A percentile compares a stretch with the other conserved stretches of the same genome.
Conservation (phyloP, 768 basidiomycete genomes). For the Auricularia cornea region DNA sequence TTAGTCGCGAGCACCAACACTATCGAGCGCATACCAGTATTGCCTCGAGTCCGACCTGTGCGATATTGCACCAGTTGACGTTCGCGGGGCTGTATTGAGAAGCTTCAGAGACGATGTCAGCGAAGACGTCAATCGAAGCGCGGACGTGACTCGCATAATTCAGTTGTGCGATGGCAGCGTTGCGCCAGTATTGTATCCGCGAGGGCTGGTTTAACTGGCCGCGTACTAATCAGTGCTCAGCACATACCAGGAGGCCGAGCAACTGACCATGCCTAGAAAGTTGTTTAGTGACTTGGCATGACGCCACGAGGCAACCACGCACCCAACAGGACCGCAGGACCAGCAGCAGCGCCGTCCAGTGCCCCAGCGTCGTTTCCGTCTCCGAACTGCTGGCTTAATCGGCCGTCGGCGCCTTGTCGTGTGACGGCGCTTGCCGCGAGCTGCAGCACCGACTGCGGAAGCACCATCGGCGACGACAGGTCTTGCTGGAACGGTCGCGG, state of each 20-base stretch:
- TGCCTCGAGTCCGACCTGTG: slow-evolving; percentile 28
- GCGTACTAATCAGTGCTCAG: neutral
- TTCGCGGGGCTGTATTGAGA: slow-evolving; percentile 21
- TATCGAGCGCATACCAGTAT: slow-evolving; percentile 18
- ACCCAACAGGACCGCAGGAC: slow-evolving; percentile 1
- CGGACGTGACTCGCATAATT: neutral
- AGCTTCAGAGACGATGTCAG: slow-evolving; percentile 8
- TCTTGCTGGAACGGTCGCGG: neutral
- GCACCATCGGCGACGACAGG: neutral
- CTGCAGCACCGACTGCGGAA: slow-evolving; percentile 1
- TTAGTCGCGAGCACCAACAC: slow-evolving; percentile 12
- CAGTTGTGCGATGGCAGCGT: slow-evolving; percentile 3
- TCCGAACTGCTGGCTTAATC: slow-evolving; percentile 2
- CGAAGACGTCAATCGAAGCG: neutral
- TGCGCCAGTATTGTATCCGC: slow-evolving; percentile 2
- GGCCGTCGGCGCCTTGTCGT: slow-evolving; percentile 1
- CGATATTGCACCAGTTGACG: slow-evolving; percentile 32
- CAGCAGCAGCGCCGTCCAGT: slow-evolving; percentile 3
- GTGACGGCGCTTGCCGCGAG: slow-evolving; percentile 5
- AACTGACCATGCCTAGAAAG: neutral
- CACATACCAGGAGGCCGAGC: neutral
- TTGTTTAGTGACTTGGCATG: neutral
- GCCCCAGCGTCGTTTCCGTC: slow-evolving; percentile 2
- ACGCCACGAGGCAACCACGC: neutral
- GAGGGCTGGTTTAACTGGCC: neutral